phyloP scores from a whole-genome alignment of 2,329 filamentous ascomycete genomes.

The Colletotrichum echinochloae region DNA sequence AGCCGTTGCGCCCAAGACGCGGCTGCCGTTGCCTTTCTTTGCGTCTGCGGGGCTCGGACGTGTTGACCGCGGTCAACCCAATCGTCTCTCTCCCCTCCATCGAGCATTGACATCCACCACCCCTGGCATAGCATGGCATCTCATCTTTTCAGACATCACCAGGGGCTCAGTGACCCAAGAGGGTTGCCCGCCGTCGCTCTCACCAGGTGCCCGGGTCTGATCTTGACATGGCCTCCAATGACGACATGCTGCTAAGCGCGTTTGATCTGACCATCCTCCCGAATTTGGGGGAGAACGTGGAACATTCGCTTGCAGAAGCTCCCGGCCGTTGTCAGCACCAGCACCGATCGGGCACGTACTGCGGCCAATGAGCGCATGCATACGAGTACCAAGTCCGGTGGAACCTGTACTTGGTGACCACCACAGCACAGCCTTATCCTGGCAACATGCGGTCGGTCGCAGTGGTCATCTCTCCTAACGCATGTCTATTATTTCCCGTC shows the following conservation, averaged over 20 bases:
- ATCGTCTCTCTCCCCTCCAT: conserved; percentile 3
- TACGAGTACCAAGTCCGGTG: conserved; percentile 24
- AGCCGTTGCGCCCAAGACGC: conserved; percentile 31
- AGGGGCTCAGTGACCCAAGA: conserved; percentile 22
- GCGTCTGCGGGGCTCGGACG: conserved; percentile 23
- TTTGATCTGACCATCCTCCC: conserved; percentile 37
- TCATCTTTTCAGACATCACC: conserved; percentile 26
- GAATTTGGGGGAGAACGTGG: conserved; percentile 36
- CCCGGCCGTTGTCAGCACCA: conserved; percentile 35
- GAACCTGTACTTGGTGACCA: conserved; percentile 28
- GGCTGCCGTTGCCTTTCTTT: conserved; percentile 1
- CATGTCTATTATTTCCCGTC: conserved; percentile 34
- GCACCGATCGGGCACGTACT: conserved; percentile 37
- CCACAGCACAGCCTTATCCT: conserved; percentile 41
- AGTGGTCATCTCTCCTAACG: conserved; percentile 21
- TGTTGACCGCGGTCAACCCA: conserved; percentile 12
- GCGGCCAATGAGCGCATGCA: conserved; percentile 34
- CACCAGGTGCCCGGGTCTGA: conserved; percentile 37
- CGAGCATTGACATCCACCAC: conserved; percentile 7
- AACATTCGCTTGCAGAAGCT: conserved; percentile 37
- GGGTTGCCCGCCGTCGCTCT: conserved; percentile 24
- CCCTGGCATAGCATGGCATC: conserved; percentile 34
- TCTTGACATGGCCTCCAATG: conserved; percentile 34
- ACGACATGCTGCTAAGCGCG: conserved; percentile 40
- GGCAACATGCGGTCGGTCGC: conserved; percentile 1